Base-by-base conservation (phyloP, 2,329 filamentous ascomycete genomes). In the Aureobasidium sp. region DNA sequence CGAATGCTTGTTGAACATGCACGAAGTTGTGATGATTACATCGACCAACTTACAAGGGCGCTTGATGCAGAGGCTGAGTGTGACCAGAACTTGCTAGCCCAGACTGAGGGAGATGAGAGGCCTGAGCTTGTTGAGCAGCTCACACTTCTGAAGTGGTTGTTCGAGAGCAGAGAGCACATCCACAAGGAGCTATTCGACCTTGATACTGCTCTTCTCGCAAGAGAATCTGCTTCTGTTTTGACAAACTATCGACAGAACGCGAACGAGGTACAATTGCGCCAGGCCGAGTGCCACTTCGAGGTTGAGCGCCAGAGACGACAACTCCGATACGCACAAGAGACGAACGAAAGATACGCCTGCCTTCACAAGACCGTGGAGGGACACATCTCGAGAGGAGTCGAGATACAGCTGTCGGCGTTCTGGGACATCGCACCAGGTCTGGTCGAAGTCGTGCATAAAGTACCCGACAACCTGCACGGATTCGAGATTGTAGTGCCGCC, bases 351-450 rank as follows among this genome's bases (percentile, higher is more conserved):
- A 13, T 86, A 87, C 25, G 84, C 90, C 67, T 86, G 88, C 27
- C 92, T 97, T 71, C 82, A 90, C 67, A 81, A 82, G 50, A 84
- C 94, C 7, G 85, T 97, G 34, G 91, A 96, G 71, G 82, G 86
- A 67, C 94, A 94, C 61, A 92, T 96, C 27, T 85, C 86, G 25
- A 86, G 90, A 10, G 94, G 93, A 16, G 91, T 97, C 11, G 91
- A 97, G 72, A 84, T 91, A 61, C 94, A 97, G 75, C 82, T 97
- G 2, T 92, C 88, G 10, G 92, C 93, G 0, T 99, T 97, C 73
- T 99, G 94, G 94, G 94, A 99, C 71, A 96, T 97, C 68, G 93
- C 92, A 1, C 94, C 94, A 3, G 85, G 87, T 3, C 81, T 99
- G 0, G 81, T 88, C 30, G 82, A 86, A 16, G 79, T 97, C 50